Evolutionary conservation across 1,284 basidiomycete genomes (phyloP).

Genomic region (Peniophora sp.): DNA sequence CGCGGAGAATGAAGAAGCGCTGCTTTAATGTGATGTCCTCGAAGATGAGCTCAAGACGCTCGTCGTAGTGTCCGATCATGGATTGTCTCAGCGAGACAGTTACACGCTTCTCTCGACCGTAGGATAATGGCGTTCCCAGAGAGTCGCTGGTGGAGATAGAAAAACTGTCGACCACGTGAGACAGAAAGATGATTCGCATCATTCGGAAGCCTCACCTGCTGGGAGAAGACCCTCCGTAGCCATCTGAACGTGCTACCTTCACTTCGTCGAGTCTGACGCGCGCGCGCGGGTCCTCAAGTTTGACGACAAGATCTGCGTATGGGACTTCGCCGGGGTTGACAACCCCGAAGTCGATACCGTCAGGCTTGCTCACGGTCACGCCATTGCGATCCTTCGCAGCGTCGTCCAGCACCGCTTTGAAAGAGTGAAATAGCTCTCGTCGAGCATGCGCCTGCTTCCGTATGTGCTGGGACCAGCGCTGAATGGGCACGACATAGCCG

Average conservation of each 20-base stretch:
- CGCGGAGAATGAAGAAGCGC: slow-evolving; percentile 27
- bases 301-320: slow-evolving; percentile 7
- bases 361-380: slow-evolving; percentile 14
- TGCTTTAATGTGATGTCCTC: slow-evolving; percentile 19
- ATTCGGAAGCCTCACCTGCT: background rate
- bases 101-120: slow-evolving; percentile 22
- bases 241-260: slow-evolving; percentile 25
- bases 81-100: slow-evolving; percentile 25
- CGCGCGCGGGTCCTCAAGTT: slow-evolving; percentile 3
- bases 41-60: slow-evolving; percentile 28
- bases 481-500: background rate
- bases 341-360: slow-evolving; percentile 27
- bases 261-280: slow-evolving; percentile 22
- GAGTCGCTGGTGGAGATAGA: slow-evolving; percentile 13
- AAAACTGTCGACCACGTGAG: slow-evolving; percentile 23
- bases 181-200: background rate
- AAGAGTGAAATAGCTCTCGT: slow-evolving; percentile 7
- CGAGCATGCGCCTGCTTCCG: background rate
- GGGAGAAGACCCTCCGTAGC: too few relatives aligned
- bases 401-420: slow-evolving; percentile 13
- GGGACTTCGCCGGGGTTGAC: slow-evolving; percentile 21
- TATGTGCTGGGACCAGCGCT: background rate
- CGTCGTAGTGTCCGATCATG: slow-evolving; percentile 39
- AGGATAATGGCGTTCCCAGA: slow-evolving; percentile 12
- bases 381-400: slow-evolving; percentile 22